phyloP scores from a whole-genome alignment of 169 alveolate genomes.

The Amoebophrya sp. region DNA sequence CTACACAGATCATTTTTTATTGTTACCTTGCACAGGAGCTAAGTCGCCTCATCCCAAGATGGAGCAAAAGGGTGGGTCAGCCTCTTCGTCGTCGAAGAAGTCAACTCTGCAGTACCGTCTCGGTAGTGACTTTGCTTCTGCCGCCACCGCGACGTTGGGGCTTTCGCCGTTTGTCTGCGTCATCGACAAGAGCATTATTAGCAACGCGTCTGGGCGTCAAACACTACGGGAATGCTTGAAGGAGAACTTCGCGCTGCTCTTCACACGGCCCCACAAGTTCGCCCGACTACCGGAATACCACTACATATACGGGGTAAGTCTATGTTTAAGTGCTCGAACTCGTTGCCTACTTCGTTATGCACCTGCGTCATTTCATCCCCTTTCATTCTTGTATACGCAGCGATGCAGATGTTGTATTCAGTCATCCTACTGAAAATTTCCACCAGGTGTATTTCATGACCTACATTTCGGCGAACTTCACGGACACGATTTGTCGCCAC shows the following conservation, averaged over 20 bases:
- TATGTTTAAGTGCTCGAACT: no score
- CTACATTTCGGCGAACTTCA: neutral
- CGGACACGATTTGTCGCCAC: neutral
- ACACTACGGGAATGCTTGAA: neutral
- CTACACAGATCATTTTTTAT: neutral
- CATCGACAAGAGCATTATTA: neutral
- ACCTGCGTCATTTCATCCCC: neutral
- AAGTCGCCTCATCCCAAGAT: no score
- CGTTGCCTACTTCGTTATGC: neutral
- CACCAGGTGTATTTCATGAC: neutral
- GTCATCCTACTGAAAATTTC: neutral
- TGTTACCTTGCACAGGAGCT: neutral
- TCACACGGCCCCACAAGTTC: neutral
- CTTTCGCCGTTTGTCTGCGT: neutral
- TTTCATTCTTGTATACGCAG: neutral
- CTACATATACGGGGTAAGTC: neutral
- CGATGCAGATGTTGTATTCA: neutral
- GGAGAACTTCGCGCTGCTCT: neutral
- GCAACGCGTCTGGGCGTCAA: neutral
- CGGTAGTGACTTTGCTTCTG: neutral
- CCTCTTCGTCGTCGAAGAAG: neutral
- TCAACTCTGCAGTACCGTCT: neutral
- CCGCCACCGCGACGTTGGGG: neutral
- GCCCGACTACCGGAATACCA: neutral
- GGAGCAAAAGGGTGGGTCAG: neutral